Conservation (phyloP, 495 filamentous ascomycete genomes). For the Lichina pygmaea region DNA sequence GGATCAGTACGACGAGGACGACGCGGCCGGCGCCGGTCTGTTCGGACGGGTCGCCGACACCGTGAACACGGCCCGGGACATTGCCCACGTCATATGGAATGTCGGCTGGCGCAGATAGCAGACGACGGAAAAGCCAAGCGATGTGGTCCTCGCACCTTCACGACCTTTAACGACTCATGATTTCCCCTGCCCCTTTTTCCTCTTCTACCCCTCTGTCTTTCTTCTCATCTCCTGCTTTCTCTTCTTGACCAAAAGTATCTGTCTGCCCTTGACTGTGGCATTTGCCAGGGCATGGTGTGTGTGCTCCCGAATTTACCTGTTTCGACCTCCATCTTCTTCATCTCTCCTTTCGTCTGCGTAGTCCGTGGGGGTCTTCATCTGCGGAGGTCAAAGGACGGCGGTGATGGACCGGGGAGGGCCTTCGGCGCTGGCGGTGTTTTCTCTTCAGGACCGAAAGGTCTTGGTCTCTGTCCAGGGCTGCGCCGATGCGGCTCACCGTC, state of each 20-base stretch:
- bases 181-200: not conserved
- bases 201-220: not conserved
- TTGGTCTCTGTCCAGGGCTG: too few species aligned
- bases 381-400: too few species aligned
- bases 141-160: not conserved
- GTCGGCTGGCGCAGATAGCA: conserved; percentile 72
- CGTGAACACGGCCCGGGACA: conserved; percentile 88
- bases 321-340: too few species aligned
- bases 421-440: too few species aligned
- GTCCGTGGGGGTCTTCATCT: too few species aligned
- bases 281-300: too few species aligned
- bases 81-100: conserved; percentile 93
- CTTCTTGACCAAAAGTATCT: not conserved
- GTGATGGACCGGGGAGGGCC: too few species aligned
- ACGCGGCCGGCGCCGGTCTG: conserved; percentile 27
- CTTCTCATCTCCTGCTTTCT: not conserved
- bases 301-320: too few species aligned
- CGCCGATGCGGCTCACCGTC: too few species aligned
- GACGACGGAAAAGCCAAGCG: not conserved
- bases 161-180: not conserved
- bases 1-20: conserved; percentile 42
- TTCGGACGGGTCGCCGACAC: conserved; percentile 73
- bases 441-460: too few species aligned
- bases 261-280: not conserved
- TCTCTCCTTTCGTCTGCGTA: too few species aligned